These are phyloP conservation scores for Phytopythium sindhum DNA, from an alignment of 352 stramenopile species.

Conservation along the genomic window DNA sequence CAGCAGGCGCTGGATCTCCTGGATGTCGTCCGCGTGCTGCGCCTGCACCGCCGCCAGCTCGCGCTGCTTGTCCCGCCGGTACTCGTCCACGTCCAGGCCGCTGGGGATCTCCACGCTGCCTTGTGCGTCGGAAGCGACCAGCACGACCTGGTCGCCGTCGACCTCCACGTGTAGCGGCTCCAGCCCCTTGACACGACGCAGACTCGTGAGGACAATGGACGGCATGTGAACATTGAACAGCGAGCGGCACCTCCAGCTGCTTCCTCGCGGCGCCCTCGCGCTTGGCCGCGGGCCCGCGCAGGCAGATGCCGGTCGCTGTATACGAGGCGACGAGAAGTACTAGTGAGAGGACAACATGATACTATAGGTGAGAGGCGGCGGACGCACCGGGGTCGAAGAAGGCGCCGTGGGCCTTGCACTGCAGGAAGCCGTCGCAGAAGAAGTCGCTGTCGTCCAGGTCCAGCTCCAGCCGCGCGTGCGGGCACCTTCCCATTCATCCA, in stretches of 20 bases:
- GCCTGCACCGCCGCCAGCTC: slow-evolving; percentile 39
- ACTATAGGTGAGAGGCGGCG: not conserved
- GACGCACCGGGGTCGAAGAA: slow-evolving; percentile 68
- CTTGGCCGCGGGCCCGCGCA: slow-evolving; percentile 45
- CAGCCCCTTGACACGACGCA: slow-evolving; percentile 23
- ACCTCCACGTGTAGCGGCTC: slow-evolving; percentile 34
- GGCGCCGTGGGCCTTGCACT: slow-evolving; percentile 78
- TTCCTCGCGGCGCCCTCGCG: slow-evolving; percentile 22
- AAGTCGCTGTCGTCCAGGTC: slow-evolving; percentile 82
- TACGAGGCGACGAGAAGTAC: not conserved
- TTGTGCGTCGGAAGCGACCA: slow-evolving; percentile 19
- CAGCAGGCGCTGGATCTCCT: slow-evolving; percentile 45
- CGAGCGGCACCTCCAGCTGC: slow-evolving; percentile 12
- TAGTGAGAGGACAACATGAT: not conserved
- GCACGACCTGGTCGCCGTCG: slow-evolving; percentile 39
- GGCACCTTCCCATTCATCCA: too few species aligned
- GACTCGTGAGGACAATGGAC: not conserved
- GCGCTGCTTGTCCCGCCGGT: slow-evolving; percentile 40
- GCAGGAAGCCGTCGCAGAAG: slow-evolving; percentile 72
- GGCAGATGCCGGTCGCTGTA: slow-evolving; percentile 54
- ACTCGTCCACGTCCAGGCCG: slow-evolving; percentile 22
- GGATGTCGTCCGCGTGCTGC: slow-evolving; percentile 39
- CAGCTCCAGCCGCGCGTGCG: slow-evolving; percentile 68
- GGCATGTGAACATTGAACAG: too few species aligned
- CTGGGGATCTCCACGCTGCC: slow-evolving; percentile 14